Base-by-base conservation (phyloP, 192 early-diverging fungal species). In the Backusella tuberculispora region DNA sequence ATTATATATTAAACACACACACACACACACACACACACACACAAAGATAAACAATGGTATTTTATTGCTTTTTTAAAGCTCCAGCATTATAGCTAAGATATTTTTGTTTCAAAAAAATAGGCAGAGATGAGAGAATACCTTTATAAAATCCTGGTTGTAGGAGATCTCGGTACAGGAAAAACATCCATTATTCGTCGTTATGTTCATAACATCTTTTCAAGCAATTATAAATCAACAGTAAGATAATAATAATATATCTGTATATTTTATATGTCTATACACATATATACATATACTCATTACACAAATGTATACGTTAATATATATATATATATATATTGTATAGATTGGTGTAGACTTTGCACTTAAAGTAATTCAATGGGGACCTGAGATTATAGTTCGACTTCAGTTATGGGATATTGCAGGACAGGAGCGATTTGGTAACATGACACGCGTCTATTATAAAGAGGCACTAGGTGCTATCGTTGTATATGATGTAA, bases 341-440 rank as follows among this genome's bases (percentile, higher is more conserved):
- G 5, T 50, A 24, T 63, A 89, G 88, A 89, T 89, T 80, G 88
- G 88, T 47, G 88, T 89, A 29, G 88, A 89, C 63, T 89, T 89
- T 78, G 88, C 88, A 6, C 76, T 88, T 26, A 89, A 89, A 71
- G 82, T 84, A 15, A 83, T 89, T 41, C 83, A 86, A 48, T 88
- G 84, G 84, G 84, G 83, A 50, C 82, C 84, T 14, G 84, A 86
- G 42, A 84, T 82, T 2, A 83, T 86, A 24, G 82, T 89, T 38
- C 78, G 87, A 74, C 77, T 89, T 50, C 88, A 89, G 63, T 76
- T 89, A 29, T 89, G 88, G 88, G 88, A 89, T 76, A 89, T 89
- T 74, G 88, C 88, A 10, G 88, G 88, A 6, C 88, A 89, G 66
- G 88, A 89, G 78, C 82, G 87, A 69, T 89, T 88, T 72, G 83